Conservation (phyloP, 345 rosid species). For the Gossypium rotundifolium region DNA sequence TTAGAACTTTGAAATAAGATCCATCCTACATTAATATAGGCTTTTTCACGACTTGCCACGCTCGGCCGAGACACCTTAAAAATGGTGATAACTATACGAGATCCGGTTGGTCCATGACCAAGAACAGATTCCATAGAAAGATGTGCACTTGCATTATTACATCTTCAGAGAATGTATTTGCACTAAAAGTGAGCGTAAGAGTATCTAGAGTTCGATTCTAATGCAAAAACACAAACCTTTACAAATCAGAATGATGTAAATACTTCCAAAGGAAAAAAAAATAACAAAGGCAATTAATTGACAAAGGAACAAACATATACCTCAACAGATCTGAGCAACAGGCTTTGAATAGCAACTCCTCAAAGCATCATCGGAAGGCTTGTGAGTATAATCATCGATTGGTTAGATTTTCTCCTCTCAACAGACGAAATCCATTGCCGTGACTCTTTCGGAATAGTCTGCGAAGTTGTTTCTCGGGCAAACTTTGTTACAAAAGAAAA, state of each 20-base stretch:
- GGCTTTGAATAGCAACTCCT: conserved; percentile 34
- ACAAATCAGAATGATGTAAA: background rate
- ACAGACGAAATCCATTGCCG: conserved; percentile 50
- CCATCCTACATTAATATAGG: background rate
- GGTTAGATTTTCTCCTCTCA: conserved; percentile 50
- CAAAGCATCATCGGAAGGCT: conserved; percentile 35
- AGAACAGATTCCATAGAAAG: background rate
- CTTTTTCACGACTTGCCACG: background rate
- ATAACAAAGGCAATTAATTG: background rate
- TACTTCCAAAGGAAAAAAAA: background rate
- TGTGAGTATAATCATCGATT: conserved; percentile 33
- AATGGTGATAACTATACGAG: background rate
- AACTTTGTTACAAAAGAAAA: conserved; percentile 91
- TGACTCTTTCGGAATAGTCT: conserved; percentile 68
- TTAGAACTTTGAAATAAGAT: background rate
- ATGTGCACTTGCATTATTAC: background rate
- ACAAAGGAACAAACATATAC: conserved; percentile 32
- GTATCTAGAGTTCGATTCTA: background rate
- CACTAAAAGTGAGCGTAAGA: background rate
- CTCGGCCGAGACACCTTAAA: background rate
- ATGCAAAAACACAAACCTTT: background rate
- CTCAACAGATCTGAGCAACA: conserved; percentile 73
- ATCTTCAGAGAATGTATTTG: background rate
- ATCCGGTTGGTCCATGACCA: background rate
- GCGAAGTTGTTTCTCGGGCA: conserved; percentile 89